A percentile compares a stretch with the other conserved stretches of the same genome.
These are phyloP conservation scores for Boletus rufocinnamomeus DNA, from an alignment of 768 basidiomycete genomes.

Conservation along the genomic window DNA sequence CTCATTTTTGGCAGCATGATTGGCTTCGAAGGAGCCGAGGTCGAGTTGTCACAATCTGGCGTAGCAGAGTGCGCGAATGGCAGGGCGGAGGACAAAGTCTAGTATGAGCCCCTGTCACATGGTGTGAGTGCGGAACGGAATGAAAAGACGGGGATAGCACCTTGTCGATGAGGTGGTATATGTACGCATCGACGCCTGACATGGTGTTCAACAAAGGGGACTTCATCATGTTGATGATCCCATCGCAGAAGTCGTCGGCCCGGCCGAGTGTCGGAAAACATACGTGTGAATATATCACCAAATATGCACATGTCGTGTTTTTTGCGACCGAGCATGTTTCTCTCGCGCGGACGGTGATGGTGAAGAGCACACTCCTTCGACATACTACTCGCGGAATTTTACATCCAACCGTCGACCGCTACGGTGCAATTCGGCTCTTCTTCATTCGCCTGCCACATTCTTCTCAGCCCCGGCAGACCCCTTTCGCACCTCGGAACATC, in stretches of 20 bases:
- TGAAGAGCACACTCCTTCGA: constrained; percentile 22
- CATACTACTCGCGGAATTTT: constrained; percentile 28
- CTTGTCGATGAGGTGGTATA: too few relatives aligned
- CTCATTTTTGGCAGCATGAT: not conserved
- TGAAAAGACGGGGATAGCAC: too few relatives aligned
- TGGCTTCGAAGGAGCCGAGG: too few relatives aligned
- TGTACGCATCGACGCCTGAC: too few relatives aligned
- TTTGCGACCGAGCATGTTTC: not conserved
- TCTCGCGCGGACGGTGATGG: constrained; percentile 13
- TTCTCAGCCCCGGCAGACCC: not conserved
- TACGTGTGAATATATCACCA: constrained; percentile 1
- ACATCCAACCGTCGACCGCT: constrained; percentile 51
- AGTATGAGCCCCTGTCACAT: too few relatives aligned
- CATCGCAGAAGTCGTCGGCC: not conserved
- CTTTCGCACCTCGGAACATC: not conserved
- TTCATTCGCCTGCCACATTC: constrained; percentile 41
- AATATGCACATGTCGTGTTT: not conserved
- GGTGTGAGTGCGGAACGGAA: too few relatives aligned
- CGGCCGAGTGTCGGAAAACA: not conserved
- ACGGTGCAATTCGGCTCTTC: constrained; percentile 58
- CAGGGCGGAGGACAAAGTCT: too few relatives aligned
- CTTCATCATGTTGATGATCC: too few relatives aligned
- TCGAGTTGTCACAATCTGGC: too few relatives aligned
- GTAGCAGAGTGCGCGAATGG: too few relatives aligned
- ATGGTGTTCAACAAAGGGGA: too few relatives aligned